phyloP scores from a whole-genome alignment of 805 yeast genomes.

The Wickerhamiella bombiphila region DNA sequence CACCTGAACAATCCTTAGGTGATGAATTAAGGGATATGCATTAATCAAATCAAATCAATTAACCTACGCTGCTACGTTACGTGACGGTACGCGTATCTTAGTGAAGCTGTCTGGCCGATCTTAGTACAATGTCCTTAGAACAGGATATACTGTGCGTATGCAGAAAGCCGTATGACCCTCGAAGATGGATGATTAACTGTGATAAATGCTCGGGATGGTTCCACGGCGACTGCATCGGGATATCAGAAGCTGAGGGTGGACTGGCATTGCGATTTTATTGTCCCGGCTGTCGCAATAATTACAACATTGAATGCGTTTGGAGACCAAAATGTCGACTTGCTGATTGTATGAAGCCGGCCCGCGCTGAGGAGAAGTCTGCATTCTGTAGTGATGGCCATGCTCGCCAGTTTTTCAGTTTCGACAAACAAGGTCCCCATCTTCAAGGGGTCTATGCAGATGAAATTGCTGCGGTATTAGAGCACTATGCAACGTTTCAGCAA shows the following conservation, averaged over 20 bases:
- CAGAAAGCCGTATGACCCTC: neutral
- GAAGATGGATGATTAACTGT: slow-evolving; percentile 1
- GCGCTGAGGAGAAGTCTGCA: neutral
- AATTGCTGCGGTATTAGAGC: too few species aligned
- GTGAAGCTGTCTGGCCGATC: too few species aligned
- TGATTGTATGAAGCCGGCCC: neutral
- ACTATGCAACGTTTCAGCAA: too few species aligned
- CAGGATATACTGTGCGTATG: neutral
- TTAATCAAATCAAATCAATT: too few species aligned
- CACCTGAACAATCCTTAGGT: too few species aligned
- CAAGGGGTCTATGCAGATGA: too few species aligned
- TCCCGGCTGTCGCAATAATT: neutral
- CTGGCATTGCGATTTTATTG: slow-evolving; percentile 1
- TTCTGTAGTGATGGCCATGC: slow-evolving; percentile 1
- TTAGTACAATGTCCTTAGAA: too few species aligned
- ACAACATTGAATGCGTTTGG: neutral
- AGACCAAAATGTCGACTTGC: neutral
- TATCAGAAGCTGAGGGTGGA: neutral
- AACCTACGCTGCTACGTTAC: too few species aligned
- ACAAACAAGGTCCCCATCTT: too few species aligned
- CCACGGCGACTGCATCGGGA: neutral
- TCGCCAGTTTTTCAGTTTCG: slow-evolving; percentile 1
- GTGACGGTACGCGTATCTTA: too few species aligned
- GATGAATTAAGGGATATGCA: too few species aligned
- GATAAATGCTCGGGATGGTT: neutral